Conservation (phyloP, 257 asterid species). For the Solanum infundibuliforme region DNA sequence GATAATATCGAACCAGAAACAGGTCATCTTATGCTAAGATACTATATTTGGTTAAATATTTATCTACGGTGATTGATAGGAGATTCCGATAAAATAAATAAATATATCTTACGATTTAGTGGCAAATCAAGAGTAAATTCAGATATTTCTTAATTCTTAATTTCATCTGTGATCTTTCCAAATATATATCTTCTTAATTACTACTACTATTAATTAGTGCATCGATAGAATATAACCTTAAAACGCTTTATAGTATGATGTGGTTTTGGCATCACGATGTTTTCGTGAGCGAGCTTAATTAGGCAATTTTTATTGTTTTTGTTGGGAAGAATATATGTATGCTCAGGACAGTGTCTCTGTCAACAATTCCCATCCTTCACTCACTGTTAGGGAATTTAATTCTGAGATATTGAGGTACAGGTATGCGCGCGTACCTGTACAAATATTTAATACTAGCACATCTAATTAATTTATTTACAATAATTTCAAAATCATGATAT, state of each 20-base stretch:
- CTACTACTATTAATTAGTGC: neutral
- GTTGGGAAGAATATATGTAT: neutral
- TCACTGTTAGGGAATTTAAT: neutral
- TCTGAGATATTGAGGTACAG: neutral
- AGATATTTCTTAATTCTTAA: neutral
- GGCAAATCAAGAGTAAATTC: neutral
- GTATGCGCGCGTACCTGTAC: neutral
- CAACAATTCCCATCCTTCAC: neutral
- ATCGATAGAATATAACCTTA: neutral
- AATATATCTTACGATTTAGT: neutral
- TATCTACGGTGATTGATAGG: neutral
- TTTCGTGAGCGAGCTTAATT: neutral
- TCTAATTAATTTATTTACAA: neutral
- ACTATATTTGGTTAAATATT: neutral
- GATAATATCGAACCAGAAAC: neutral
- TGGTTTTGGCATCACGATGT: neutral
- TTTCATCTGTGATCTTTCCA: neutral
- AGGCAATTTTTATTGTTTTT: neutral
- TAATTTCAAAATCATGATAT: neutral
- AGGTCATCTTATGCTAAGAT: neutral
- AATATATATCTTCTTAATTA: neutral
- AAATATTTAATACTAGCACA: neutral
- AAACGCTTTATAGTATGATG: neutral
- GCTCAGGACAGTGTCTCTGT: constrained; percentile 5
- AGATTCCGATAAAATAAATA: neutral